Percentiles rank a stretch among this genome's conserved stretches.
Conservation (phyloP, 495 filamentous ascomycete genomes). For the Darksidea phi region DNA sequence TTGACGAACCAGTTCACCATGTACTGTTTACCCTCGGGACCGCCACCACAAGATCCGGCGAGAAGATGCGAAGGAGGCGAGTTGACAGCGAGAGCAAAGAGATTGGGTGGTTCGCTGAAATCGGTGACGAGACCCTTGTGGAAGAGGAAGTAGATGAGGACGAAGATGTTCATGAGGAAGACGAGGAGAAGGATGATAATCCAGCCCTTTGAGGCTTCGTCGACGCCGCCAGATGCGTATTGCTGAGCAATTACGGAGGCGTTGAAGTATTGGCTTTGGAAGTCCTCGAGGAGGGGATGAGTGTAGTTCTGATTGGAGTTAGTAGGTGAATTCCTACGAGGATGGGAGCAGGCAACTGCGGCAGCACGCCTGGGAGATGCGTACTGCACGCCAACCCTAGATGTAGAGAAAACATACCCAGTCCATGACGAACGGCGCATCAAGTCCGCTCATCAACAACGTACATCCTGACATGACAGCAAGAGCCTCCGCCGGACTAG, state of each 20-base stretch:
- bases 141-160: slow-evolving; percentile 56
- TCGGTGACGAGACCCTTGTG: slow-evolving; percentile 63
- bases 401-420: slow-evolving; percentile 44
- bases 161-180: slow-evolving; percentile 62
- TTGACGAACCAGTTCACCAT: slow-evolving; percentile 60
- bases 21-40: slow-evolving; percentile 55
- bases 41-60: slow-evolving; percentile 63
- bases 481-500: slow-evolving; percentile 65
- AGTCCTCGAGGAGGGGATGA: slow-evolving; percentile 37
- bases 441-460: slow-evolving; percentile 53
- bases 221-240: slow-evolving; percentile 60
- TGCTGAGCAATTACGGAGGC: slow-evolving; percentile 57
- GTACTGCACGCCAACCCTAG: too few relatives aligned
- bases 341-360: too few relatives aligned
- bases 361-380: too few relatives aligned
- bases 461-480: slow-evolving; percentile 66
- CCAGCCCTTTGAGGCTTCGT: slow-evolving; percentile 61
- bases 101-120: slow-evolving; percentile 71
- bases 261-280: slow-evolving; percentile 54
- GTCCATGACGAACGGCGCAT: slow-evolving; percentile 56
- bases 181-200: slow-evolving; percentile 60
- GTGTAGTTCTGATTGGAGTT: slow-evolving; percentile 46
- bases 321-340: slow-evolving; percentile 13
- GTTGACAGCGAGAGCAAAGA: slow-evolving; percentile 69
- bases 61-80: slow-evolving; percentile 57